Conservation (phyloP, 805 yeast genomes). For the Wickerhamiella alocasiicola region DNA sequence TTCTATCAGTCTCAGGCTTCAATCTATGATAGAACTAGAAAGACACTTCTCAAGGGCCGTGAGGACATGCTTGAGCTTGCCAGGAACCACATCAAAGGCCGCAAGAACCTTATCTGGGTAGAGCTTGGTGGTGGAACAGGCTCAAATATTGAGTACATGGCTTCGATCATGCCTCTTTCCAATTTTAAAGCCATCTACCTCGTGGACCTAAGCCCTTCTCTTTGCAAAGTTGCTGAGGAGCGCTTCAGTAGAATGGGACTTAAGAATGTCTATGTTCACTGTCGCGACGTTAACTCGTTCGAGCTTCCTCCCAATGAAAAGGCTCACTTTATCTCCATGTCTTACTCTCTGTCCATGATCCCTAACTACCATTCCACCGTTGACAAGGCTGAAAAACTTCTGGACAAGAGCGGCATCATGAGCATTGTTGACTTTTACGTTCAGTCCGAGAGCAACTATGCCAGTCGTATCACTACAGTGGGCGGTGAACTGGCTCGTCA, state of each 20-base stretch:
- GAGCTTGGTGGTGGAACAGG: conserved; percentile 80
- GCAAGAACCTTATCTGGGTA: conserved; percentile 24
- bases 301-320: conserved; percentile 31
- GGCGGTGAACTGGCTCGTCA: conserved; percentile 66
- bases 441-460: conserved; percentile 48
- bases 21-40: conserved; percentile 62
- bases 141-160: conserved; percentile 66
- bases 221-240: conserved; percentile 56
- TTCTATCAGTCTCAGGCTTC: conserved; percentile 70
- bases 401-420: conserved; percentile 45
- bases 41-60: conserved; percentile 55
- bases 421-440: conserved; percentile 74
- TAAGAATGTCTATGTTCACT: conserved; percentile 51
- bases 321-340: conserved; percentile 67
- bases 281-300: conserved; percentile 68
- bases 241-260: conserved; percentile 40
- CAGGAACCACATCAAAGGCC: conserved; percentile 39
- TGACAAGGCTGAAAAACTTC: conserved; percentile 48
- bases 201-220: conserved; percentile 65
- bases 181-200: conserved; percentile 54
- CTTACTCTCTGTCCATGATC: conserved; percentile 75
- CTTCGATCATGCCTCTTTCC: conserved; percentile 37
- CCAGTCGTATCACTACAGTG: conserved; percentile 58
- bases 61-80: conserved; percentile 49
- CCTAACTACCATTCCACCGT: conserved; percentile 70